Conservation (phyloP, 768 basidiomycete species). For the Dentipellis fragilis region DNA sequence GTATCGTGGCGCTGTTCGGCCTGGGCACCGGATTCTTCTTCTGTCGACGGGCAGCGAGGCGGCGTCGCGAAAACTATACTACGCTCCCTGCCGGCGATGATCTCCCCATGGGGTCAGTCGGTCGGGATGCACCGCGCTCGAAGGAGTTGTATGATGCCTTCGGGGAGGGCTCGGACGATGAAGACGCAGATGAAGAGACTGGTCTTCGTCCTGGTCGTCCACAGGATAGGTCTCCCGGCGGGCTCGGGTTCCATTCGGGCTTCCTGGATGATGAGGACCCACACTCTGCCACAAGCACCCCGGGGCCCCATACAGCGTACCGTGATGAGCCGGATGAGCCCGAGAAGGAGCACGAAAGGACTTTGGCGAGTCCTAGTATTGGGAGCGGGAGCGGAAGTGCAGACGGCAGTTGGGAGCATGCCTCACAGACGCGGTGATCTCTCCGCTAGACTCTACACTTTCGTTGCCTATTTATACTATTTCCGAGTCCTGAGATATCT, state of each 20-base stretch:
- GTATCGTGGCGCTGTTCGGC: constrained; percentile 69
- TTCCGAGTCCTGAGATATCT: too few relatives aligned
- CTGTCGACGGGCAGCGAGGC: constrained; percentile 51
- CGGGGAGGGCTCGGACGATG: constrained; percentile 80
- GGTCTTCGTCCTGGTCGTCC: constrained; percentile 35
- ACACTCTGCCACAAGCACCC: constrained; percentile 18
- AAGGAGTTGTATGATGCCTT: constrained; percentile 96
- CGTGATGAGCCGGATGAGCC: constrained; percentile 42
- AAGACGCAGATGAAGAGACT: constrained; percentile 65
- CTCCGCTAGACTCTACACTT: not conserved
- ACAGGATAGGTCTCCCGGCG: constrained; percentile 26
- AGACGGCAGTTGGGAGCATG: constrained; percentile 72
- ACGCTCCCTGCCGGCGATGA: constrained; percentile 56
- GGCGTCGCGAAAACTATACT: constrained; percentile 41
- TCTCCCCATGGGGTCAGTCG: constrained; percentile 67
- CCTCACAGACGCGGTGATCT: constrained; percentile 31
- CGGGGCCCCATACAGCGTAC: constrained; percentile 24
- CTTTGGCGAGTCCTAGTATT: constrained; percentile 18
- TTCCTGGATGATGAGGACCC: constrained; percentile 76
- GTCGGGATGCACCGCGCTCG: constrained; percentile 35
- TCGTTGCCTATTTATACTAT: not conserved
- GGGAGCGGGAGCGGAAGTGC: constrained; percentile 40
- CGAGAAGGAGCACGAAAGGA: constrained; percentile 11
- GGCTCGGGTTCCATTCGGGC: constrained; percentile 60
- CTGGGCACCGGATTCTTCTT: constrained; percentile 66